A percentile compares a stretch with the other conserved stretches of the same genome.
Evolutionary conservation across 257 asterid species (phyloP).

Genomic region (Haberlea rhodopensis): DNA sequence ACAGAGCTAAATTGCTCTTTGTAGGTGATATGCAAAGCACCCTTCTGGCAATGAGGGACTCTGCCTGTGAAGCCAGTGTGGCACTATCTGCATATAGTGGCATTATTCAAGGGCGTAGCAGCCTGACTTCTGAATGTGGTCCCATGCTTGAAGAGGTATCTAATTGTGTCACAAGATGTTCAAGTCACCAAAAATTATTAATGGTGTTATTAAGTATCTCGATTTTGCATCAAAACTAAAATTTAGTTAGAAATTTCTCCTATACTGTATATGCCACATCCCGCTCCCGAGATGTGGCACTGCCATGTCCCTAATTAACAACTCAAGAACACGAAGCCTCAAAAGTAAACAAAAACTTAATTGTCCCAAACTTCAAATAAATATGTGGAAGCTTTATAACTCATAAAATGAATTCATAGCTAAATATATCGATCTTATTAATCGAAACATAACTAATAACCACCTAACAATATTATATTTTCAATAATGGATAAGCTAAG

Average conservation of each 20-base stretch:
- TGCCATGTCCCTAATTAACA: too few species aligned
- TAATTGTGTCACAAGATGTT: constrained; percentile 24
- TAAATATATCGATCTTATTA: too few species aligned
- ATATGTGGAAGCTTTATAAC: too few species aligned
- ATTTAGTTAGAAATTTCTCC: not conserved
- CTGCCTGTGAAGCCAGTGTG: constrained; percentile 81
- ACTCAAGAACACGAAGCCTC: too few species aligned
- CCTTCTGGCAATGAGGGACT: constrained; percentile 84
- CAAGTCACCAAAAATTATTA: not conserved
- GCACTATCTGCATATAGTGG: constrained; percentile 71
- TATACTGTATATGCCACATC: too few species aligned
- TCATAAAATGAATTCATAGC: too few species aligned
- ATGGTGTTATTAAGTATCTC: not conserved
- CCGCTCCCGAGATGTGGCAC: too few species aligned
- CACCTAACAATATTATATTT: too few species aligned
- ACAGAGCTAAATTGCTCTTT: constrained; percentile 24
- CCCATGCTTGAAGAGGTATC: constrained; percentile 98
- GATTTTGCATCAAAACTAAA: constrained; percentile 7
- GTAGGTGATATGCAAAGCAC: constrained; percentile 88
- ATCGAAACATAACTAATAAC: too few species aligned
- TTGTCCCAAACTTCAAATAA: too few species aligned
- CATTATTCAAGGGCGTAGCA: constrained; percentile 73
- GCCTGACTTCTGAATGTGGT: constrained; percentile 98
- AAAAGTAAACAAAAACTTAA: too few species aligned
- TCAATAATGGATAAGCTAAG: too few species aligned